phyloP scores from a whole-genome alignment of 352 stramenopile species.

The Phytophthora podocarpi region DNA sequence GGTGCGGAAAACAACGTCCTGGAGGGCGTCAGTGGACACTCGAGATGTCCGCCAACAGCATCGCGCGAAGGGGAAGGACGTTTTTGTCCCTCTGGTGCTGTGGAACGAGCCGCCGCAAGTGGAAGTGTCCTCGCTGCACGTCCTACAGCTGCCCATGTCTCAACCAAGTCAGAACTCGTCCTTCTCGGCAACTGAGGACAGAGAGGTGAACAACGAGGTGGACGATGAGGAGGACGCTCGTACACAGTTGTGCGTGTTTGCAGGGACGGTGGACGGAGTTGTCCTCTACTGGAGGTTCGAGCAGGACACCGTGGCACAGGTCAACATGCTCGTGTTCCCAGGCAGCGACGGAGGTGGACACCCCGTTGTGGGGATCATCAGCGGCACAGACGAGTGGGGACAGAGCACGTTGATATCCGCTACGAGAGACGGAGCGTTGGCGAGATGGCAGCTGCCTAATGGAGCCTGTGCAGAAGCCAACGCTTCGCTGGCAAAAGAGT shows the following conservation, averaged over 20 bases:
- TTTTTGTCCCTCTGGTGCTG: slow-evolving; percentile 73
- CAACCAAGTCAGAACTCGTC: slow-evolving; percentile 76
- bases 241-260: slow-evolving; percentile 71
- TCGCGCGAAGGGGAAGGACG: slow-evolving; percentile 35
- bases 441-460: slow-evolving; percentile 73
- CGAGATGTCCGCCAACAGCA: slow-evolving; percentile 12
- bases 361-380: slow-evolving; percentile 65
- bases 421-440: slow-evolving; percentile 54
- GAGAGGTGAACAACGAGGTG: slow-evolving; percentile 35
- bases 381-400: slow-evolving; percentile 77
- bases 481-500: slow-evolving; percentile 54
- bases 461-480: slow-evolving; percentile 62
- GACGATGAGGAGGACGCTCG: slow-evolving; percentile 40
- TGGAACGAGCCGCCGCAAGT: slow-evolving; percentile 65
- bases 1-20: slow-evolving; percentile 24
- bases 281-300: slow-evolving; percentile 82
- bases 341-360: slow-evolving; percentile 17
- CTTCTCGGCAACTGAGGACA: slow-evolving; percentile 28
- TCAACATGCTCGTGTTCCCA: slow-evolving; percentile 66
- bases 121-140: slow-evolving; percentile 59
- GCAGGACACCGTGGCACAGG: slow-evolving; percentile 59
- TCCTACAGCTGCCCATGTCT: slow-evolving; percentile 64
- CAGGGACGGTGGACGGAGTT: slow-evolving; percentile 62
- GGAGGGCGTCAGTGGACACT: slow-evolving; percentile 17
- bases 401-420: slow-evolving; percentile 75